Evolutionary conservation across 345 rosid species (phyloP).

Genomic region (Citrus inodora): DNA sequence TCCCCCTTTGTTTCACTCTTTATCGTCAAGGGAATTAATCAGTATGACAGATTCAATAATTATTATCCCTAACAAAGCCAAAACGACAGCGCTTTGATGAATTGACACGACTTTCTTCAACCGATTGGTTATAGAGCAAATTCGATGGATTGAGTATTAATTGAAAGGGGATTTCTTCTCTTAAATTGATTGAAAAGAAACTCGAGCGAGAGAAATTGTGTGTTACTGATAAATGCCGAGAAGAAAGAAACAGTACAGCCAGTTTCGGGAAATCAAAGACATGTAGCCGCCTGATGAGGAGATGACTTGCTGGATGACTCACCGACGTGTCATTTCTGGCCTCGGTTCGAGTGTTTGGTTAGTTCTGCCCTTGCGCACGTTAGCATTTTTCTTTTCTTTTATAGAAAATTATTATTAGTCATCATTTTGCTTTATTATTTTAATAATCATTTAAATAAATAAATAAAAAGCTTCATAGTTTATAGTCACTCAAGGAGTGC

Average conservation of each 20-base stretch:
- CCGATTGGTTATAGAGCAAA: not conserved
- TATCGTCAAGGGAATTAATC: not conserved
- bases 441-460: no score
- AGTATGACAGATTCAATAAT: not conserved
- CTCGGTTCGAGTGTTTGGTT: not conserved
- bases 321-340: slow-evolving; percentile 1
- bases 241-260: not conserved
- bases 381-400: not conserved
- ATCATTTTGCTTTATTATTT: no score
- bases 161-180: not conserved
- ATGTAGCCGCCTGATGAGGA: not conserved
- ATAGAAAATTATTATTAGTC: no score
- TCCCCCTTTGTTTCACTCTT: not conserved
- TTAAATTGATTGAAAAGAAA: not conserved
- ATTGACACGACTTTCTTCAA: not conserved
- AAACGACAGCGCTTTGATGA: not conserved
- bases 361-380: not conserved
- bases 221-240: not conserved
- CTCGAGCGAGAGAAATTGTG: not conserved
- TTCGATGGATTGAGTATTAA: not conserved
- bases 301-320: not conserved
- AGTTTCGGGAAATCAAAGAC: slow-evolving; percentile 1
- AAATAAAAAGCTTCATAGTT: no score
- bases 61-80: not conserved
- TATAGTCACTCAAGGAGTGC: no score